Percentiles rank a stretch among this genome's conserved stretches.
These are phyloP conservation scores for Myotisia sp. DNA, from an alignment of 2,329 filamentous ascomycete species.

Conservation along the genomic window DNA sequence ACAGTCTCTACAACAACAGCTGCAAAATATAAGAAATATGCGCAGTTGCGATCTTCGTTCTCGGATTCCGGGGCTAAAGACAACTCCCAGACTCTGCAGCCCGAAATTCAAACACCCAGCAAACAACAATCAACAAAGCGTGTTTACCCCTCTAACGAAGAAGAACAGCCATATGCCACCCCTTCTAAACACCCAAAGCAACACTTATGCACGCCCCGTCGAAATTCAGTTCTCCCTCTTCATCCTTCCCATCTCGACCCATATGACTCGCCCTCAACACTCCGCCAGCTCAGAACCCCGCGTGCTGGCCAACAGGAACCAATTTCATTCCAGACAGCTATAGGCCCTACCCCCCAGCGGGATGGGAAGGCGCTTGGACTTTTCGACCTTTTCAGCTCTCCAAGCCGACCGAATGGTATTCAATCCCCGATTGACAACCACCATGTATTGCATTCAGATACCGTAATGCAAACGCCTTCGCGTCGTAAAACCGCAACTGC, in stretches of 20 bases:
- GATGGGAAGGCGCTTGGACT: conserved; percentile 35
- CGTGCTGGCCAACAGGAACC: conserved; percentile 10
- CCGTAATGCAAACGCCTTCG: conserved; percentile 4
- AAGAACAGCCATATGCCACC: conserved; percentile 15
- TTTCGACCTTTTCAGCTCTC: conserved; percentile 34
- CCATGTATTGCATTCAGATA: no score
- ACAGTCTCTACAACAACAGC: conserved; percentile 18
- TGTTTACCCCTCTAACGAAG: conserved; percentile 13
- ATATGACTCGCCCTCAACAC: conserved; percentile 30
- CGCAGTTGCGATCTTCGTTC: conserved; percentile 24
- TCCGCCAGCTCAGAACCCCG: conserved; percentile 27
- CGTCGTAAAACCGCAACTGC: conserved; percentile 1
- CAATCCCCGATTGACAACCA: no score
- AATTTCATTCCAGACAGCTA: conserved; percentile 25
- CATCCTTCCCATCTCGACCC: conserved; percentile 31
- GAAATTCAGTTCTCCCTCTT: conserved; percentile 17
- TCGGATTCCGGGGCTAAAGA: conserved; percentile 7
- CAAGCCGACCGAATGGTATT: conserved; percentile 23
- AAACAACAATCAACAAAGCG: conserved; percentile 17
- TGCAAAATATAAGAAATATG: conserved; percentile 36
- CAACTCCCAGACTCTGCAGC: conserved; percentile 14
- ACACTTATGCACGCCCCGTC: conserved; percentile 12
- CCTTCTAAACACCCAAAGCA: conserved; percentile 24
- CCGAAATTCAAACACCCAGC: conserved; percentile 2
- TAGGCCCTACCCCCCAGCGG: conserved; percentile 36